These are phyloP conservation scores for Dimocarpus longan DNA, from an alignment of 345 rosid species.

Conservation along the genomic window DNA sequence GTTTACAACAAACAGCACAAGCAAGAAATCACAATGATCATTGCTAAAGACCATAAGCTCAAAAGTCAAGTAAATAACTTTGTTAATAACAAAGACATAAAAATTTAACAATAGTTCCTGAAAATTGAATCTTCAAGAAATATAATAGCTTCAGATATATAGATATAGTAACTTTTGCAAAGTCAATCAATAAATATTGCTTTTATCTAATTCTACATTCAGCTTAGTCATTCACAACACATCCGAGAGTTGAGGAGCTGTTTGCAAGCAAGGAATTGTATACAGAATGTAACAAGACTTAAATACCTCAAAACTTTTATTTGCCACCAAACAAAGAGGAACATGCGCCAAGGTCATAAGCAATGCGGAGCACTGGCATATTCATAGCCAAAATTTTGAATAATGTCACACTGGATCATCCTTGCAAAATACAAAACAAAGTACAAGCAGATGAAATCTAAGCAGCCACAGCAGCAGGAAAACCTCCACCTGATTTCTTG, in stretches of 20 bases:
- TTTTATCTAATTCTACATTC: background rate
- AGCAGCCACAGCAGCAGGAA: conserved; percentile 32
- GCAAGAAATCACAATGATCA: background rate
- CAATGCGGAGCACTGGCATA: conserved; percentile 13
- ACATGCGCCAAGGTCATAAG: conserved; percentile 15
- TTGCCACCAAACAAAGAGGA: conserved; percentile 20
- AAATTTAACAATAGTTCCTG: background rate
- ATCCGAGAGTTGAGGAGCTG: background rate
- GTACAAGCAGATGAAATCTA: conserved; percentile 27
- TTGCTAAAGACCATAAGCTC: background rate
- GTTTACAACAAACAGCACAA: background rate
- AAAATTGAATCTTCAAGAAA: background rate
- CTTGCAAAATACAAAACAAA: conserved; percentile 12
- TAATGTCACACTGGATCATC: conserved; percentile 22
- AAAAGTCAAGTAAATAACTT: background rate
- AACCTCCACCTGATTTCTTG: conserved; percentile 38
- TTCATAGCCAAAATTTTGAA: conserved; percentile 22
- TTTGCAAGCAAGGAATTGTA: background rate
- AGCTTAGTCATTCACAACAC: background rate
- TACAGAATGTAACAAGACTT: background rate
- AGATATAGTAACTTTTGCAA: background rate
- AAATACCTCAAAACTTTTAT: conserved; percentile 20
- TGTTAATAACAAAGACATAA: background rate
- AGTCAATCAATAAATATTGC: background rate
- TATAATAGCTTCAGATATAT: background rate